phyloP scores from a whole-genome alignment of 306 rosid species.

The Erythrophleum fordii region DNA sequence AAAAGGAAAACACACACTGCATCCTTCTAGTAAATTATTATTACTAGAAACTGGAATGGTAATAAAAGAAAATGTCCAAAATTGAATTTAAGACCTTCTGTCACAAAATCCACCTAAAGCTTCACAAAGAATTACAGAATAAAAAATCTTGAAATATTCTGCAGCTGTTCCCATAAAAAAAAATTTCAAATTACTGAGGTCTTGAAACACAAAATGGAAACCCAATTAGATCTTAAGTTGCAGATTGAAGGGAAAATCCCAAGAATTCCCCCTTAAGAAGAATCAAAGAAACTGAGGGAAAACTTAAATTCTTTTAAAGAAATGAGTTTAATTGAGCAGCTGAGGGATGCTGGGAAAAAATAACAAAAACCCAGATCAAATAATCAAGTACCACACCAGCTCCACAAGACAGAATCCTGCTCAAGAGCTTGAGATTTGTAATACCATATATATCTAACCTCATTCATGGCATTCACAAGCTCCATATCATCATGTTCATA shows the following conservation, averaged over 20 bases:
- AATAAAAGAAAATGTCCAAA: conserved; percentile 18
- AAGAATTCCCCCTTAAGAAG: conserved; percentile 16
- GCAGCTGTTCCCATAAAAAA: no score
- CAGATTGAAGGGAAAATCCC: no score
- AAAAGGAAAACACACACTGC: conserved; percentile 27
- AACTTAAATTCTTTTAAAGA: conserved; percentile 25
- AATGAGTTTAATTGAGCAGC: not conserved
- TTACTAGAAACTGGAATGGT: conserved; percentile 21
- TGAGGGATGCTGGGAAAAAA: conserved; percentile 39
- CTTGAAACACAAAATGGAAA: no score
- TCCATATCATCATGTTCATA: no score
- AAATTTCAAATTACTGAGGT: no score
- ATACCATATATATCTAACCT: no score
- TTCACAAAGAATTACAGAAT: no score
- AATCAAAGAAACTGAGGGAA: conserved; percentile 25
- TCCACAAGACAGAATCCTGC: conserved; percentile 2
- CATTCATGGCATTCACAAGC: no score
- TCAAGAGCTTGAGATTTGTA: conserved; percentile 26
- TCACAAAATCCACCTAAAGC: no score
- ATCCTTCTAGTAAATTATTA: conserved; percentile 20
- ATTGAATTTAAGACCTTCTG: conserved; percentile 9
- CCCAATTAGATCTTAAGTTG: no score
- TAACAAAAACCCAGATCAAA: conserved; percentile 27
- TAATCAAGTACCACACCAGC: conserved; percentile 19
- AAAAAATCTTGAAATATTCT: no score